Conservation (phyloP, 371 early-diverging fungal genomes). For the Mucor velutinosus region DNA sequence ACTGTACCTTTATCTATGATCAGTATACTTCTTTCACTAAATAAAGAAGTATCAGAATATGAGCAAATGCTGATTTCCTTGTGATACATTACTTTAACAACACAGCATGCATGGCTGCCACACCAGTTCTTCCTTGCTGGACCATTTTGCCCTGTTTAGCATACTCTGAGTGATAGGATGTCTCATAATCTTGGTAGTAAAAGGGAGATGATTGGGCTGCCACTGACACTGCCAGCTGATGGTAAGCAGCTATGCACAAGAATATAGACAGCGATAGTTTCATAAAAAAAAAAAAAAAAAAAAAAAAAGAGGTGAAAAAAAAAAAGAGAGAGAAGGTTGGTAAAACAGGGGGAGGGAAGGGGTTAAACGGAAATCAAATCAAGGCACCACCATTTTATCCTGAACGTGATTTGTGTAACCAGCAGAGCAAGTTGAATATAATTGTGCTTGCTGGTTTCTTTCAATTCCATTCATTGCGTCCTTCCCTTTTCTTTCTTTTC, state of each 20-base stretch:
- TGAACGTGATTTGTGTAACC: conserved; percentile 19
- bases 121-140: conserved; percentile 47
- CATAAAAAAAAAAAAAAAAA: neutral
- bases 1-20: conserved; percentile 49
- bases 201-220: conserved; percentile 26
- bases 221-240: neutral
- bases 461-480: neutral
- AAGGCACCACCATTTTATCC: conserved; percentile 1
- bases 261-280: neutral
- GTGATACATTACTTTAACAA: conserved; percentile 39
- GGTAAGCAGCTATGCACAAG: neutral
- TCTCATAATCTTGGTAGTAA: conserved; percentile 10
- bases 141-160: conserved; percentile 45
- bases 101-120: conserved; percentile 50
- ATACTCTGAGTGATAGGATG: conserved; percentile 25
- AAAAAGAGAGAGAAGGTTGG: neutral
- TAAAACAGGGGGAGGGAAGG: neutral
- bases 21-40: conserved; percentile 44
- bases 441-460: neutral
- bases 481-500: neutral
- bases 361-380: conserved; percentile 16
- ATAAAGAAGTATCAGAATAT: neutral
- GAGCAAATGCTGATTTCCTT: neutral
- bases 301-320: neutral
- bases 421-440: neutral